A percentile compares a stretch with the other conserved stretches of the same genome.
Conservation (phyloP, 2,329 filamentous ascomycete genomes). For the Colletotrichum sp. region DNA sequence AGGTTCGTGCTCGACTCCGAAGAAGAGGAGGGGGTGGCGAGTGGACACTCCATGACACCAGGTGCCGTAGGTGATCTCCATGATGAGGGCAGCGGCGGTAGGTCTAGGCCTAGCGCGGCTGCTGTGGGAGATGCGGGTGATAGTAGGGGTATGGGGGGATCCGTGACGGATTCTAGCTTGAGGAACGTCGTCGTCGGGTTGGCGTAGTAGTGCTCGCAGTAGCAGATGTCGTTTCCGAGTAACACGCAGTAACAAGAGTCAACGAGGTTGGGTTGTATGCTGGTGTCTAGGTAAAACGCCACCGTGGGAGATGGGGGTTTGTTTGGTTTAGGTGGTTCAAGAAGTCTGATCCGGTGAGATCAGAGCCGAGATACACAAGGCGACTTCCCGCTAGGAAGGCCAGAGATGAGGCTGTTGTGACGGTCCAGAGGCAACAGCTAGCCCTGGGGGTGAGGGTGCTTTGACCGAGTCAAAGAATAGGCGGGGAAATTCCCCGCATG, state of each 20-base stretch:
- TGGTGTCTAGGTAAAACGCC: slow-evolving; percentile 23
- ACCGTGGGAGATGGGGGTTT: slow-evolving; percentile 16
- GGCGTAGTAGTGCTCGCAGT: slow-evolving; percentile 18
- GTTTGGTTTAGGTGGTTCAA: not conserved
- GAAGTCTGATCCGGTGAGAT: not conserved
- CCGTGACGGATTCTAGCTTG: slow-evolving; percentile 18
- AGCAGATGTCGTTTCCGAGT: slow-evolving; percentile 18
- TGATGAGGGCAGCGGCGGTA: not conserved
- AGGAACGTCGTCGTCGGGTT: not conserved
- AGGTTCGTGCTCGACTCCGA: slow-evolving; percentile 22
- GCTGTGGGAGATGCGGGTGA: not conserved
- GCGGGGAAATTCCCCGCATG: slow-evolving; percentile 26
- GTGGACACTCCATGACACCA: slow-evolving; percentile 25
- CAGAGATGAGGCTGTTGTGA: not conserved
- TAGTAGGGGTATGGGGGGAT: not conserved
- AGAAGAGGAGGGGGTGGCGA: slow-evolving; percentile 23
- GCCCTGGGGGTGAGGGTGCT: slow-evolving; percentile 18
- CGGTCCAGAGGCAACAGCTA: slow-evolving; percentile 12
- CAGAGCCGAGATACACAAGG: not conserved
- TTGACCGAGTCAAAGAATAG: slow-evolving; percentile 25
- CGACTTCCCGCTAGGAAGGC: not conserved
- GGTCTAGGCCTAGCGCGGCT: not conserved
- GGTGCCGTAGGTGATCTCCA: slow-evolving; percentile 24
- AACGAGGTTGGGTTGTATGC: slow-evolving; percentile 18
- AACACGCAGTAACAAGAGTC: slow-evolving; percentile 24